Conservation (phyloP, 352 stramenopile species). For the Peronospora belbahrii region DNA sequence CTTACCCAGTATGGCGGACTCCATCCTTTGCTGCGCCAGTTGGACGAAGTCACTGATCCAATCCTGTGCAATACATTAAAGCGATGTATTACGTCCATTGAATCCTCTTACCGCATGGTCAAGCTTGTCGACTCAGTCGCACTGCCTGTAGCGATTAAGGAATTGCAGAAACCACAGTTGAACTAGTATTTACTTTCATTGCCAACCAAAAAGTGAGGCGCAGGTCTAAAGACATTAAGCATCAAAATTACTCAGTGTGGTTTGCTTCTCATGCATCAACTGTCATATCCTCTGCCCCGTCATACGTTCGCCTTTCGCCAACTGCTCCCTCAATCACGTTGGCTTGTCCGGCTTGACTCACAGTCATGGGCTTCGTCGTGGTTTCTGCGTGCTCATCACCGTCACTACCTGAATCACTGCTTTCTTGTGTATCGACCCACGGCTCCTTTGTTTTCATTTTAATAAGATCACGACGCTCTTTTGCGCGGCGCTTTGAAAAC, state of each 20-base stretch:
- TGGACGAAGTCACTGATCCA: constrained; percentile 52
- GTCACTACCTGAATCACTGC: constrained; percentile 33
- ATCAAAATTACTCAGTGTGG: constrained; percentile 13
- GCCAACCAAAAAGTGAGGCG: neutral
- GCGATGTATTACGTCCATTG: constrained; percentile 60
- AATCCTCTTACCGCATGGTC: constrained; percentile 70
- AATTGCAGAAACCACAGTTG: constrained; percentile 38
- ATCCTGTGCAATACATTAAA: constrained; percentile 55
- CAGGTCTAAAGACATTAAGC: constrained; percentile 4
- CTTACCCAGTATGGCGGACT: constrained; percentile 55
- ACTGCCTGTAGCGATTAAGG: constrained; percentile 42
- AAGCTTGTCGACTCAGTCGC: constrained; percentile 47
- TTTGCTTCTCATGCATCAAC: constrained; percentile 23
- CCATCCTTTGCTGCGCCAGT: constrained; percentile 45
- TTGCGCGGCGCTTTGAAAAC: constrained; percentile 76
- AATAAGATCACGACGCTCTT: constrained; percentile 71
- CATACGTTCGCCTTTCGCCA: neutral
- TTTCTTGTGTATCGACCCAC: constrained; percentile 16
- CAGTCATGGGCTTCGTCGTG: constrained; percentile 10
- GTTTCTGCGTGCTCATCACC: constrained; percentile 25
- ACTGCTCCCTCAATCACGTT: constrained; percentile 4
- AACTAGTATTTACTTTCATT: constrained; percentile 1
- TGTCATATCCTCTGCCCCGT: constrained; percentile 21
- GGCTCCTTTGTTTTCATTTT: constrained; percentile 67
- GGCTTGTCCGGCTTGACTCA: constrained; percentile 13